A percentile compares a stretch with the other conserved stretches of the same genome.
Conservation (phyloP, 2,329 filamentous ascomycete species). For the Fusarium fracticaudum region DNA sequence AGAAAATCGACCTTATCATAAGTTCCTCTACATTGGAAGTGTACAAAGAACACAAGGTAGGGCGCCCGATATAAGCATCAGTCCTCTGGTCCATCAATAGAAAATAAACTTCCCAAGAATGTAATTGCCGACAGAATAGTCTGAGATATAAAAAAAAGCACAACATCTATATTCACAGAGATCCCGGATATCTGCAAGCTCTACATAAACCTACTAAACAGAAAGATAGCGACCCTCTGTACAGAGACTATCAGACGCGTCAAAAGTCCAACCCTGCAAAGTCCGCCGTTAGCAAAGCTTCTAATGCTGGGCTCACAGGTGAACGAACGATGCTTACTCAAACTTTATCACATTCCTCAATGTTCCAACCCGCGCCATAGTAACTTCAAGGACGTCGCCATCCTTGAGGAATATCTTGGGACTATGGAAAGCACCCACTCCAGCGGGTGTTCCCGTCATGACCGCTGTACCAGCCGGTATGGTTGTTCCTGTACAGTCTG, state of each 20-base stretch:
- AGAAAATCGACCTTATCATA: background rate
- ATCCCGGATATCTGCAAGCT: background rate
- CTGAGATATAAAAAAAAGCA: fast-evolving
- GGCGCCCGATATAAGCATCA: background rate
- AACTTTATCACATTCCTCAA: background rate
- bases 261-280: background rate
- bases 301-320: background rate
- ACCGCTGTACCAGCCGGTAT: background rate
- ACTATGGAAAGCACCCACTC: background rate
- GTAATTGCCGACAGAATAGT: background rate
- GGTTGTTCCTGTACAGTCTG: background rate
- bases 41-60: background rate
- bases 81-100: fast-evolving
- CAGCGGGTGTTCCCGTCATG: background rate
- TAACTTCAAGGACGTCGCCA: background rate
- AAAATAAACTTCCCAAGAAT: background rate
- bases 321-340: background rate
- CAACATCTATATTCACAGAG: fast-evolving
- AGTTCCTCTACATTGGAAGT: background rate
- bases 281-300: fast-evolving
- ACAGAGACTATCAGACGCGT: background rate
- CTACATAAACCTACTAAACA: background rate
- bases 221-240: background rate
- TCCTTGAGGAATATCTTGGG: background rate
- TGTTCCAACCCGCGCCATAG: background rate